These are phyloP conservation scores for Strobilomyces confusus DNA, from an alignment of 768 basidiomycete genomes.

Conservation along the genomic window DNA sequence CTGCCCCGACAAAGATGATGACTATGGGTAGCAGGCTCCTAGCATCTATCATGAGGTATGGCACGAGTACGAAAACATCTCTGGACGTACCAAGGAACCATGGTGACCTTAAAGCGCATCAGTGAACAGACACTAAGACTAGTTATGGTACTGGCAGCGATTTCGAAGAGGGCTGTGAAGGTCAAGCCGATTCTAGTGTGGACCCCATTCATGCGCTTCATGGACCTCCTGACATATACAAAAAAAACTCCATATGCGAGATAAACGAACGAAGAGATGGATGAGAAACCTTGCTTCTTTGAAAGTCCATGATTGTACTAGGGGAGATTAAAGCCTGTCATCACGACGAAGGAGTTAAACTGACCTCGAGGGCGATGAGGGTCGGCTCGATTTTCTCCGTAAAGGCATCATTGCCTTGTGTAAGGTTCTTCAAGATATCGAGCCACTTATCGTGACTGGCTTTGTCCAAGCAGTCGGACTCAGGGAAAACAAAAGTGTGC, in stretches of 20 bases:
- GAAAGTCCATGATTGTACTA: slow-evolving; percentile 55
- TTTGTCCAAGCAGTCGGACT: slow-evolving; percentile 62
- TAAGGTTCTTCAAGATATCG: slow-evolving; percentile 45
- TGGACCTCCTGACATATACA: slow-evolving; percentile 69
- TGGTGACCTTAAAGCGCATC: slow-evolving; percentile 81
- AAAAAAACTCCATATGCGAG: slow-evolving; percentile 74
- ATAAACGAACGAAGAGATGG: slow-evolving; percentile 68
- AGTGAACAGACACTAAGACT: slow-evolving; percentile 90
- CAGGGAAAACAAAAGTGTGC: slow-evolving; percentile 79
- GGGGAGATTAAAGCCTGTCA: slow-evolving; percentile 7
- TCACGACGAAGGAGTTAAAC: slow-evolving; percentile 1
- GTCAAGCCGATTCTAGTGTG: slow-evolving; percentile 90
- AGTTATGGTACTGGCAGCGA: slow-evolving; percentile 89
- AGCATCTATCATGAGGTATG: slow-evolving; percentile 7
- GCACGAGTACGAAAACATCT: neutral
- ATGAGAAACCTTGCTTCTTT: slow-evolving; percentile 45
- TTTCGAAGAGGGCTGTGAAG: slow-evolving; percentile 90
- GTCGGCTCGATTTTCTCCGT: slow-evolving; percentile 40
- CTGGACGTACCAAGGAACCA: slow-evolving; percentile 76
- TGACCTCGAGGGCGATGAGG: slow-evolving; percentile 44
- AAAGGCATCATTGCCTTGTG: slow-evolving; percentile 35
- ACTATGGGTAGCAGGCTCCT: slow-evolving; percentile 91
- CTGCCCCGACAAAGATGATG: slow-evolving; percentile 91
- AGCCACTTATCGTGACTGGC: slow-evolving; percentile 64
- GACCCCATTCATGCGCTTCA: slow-evolving; percentile 75